Evolutionary conservation across 2,329 filamentous ascomycete species (phyloP).

Genomic region (Nemania sp.): DNA sequence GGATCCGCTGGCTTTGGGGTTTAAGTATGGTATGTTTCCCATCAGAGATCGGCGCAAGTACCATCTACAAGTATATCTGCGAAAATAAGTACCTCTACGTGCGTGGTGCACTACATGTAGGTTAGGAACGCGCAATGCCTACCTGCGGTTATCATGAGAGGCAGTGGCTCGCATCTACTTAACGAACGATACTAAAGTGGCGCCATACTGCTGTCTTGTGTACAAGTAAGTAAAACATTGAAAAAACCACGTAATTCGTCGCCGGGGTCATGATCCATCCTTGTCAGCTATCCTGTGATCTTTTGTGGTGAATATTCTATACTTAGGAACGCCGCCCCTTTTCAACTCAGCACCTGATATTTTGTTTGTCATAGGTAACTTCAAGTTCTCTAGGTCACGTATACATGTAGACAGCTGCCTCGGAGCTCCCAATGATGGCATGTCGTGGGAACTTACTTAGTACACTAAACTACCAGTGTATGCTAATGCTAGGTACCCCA

Average conservation of each 20-base stretch:
- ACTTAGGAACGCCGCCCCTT: background rate
- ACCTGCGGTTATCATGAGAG: no score
- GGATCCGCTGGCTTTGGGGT: background rate
- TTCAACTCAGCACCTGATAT: background rate
- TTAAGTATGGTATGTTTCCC: no score
- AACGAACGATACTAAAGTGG: no score
- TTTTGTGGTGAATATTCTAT: no score
- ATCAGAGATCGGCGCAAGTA: background rate
- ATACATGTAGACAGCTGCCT: background rate
- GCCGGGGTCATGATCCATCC: slow-evolving; percentile 9
- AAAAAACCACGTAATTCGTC: slow-evolving; percentile 10
- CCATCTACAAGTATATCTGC: no score
- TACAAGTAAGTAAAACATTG: background rate
- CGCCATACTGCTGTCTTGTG: no score
- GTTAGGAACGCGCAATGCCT: no score
- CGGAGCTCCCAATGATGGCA: background rate
- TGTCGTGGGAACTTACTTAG: background rate
- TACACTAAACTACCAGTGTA: background rate
- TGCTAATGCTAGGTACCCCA: slow-evolving; percentile 6
- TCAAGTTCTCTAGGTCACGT: no score
- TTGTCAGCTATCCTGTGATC: background rate
- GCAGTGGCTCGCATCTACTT: no score
- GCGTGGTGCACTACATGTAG: no score
- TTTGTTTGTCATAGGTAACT: background rate
- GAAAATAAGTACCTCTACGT: no score